Percentiles rank a stretch among this genome's conserved stretches.
These are phyloP conservation scores for Cyathus striatus DNA, from an alignment of 768 basidiomycete genomes.

Conservation along the genomic window DNA sequence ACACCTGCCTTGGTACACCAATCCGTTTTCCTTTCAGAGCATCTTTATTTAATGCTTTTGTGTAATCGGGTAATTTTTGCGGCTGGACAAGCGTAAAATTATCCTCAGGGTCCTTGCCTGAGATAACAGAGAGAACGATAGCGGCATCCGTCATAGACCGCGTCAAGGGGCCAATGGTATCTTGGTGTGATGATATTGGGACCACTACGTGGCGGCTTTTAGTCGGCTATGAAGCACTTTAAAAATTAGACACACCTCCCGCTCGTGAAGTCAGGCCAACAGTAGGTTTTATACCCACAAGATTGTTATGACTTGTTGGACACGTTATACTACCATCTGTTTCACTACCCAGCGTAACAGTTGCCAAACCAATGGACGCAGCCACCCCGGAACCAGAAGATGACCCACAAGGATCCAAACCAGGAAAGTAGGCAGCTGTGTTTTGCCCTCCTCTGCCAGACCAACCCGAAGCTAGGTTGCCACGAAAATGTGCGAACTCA, in stretches of 20 bases:
- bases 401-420: slow-evolving; percentile 51
- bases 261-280: slow-evolving; percentile 55
- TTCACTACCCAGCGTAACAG: slow-evolving; percentile 44
- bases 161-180: slow-evolving; percentile 54
- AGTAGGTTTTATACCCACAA: slow-evolving; percentile 58
- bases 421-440: slow-evolving; percentile 44
- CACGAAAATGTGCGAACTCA: slow-evolving; percentile 48
- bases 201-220: slow-evolving; percentile 38
- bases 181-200: slow-evolving; percentile 53
- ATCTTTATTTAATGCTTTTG: slow-evolving; percentile 40
- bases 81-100: slow-evolving; percentile 53
- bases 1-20: slow-evolving; percentile 43
- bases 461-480: slow-evolving; percentile 44
- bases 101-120: slow-evolving; percentile 50
- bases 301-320: slow-evolving; percentile 47
- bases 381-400: slow-evolving; percentile 55
- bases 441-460: slow-evolving; percentile 53
- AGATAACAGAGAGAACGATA: slow-evolving; percentile 50
- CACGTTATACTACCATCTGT: slow-evolving; percentile 53
- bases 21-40: slow-evolving; percentile 48
- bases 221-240: neutral
- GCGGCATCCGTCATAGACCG: slow-evolving; percentile 52
- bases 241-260: slow-evolving; percentile 33
- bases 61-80: slow-evolving; percentile 46
- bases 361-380: slow-evolving; percentile 43